phyloP scores from a whole-genome alignment of 208 protist genomes.

The Leishmania tarentolae region DNA sequence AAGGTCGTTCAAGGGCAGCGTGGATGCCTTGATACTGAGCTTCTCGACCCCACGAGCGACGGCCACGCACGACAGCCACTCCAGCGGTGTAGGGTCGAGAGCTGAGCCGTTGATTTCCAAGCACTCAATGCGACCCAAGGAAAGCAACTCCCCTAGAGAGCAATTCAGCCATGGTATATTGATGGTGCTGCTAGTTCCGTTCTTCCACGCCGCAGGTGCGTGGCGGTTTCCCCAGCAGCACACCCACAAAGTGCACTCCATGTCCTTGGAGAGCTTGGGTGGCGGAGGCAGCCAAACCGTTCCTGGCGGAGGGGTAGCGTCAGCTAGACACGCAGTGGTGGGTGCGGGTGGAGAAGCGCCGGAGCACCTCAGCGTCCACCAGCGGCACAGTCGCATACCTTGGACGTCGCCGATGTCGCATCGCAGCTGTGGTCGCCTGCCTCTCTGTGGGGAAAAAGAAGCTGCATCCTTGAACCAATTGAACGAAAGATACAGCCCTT shows the following conservation, averaged over 20 bases:
- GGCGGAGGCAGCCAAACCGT: slow-evolving; percentile 3
- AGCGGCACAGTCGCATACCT: slow-evolving; percentile 17
- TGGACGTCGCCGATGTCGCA: slow-evolving; percentile 21
- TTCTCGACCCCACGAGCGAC: slow-evolving; percentile 10
- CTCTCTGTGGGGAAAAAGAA: background rate
- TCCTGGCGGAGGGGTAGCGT: background rate
- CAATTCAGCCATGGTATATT: slow-evolving; percentile 10
- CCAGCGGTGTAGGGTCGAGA: slow-evolving; percentile 14
- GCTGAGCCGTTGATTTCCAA: slow-evolving; percentile 22
- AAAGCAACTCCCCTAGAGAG: slow-evolving; percentile 32
- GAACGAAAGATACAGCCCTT: slow-evolving; percentile 15
- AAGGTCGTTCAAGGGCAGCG: slow-evolving; percentile 28
- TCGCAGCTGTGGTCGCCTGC: slow-evolving; percentile 4
- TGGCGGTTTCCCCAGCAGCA: slow-evolving; percentile 20
- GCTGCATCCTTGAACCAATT: slow-evolving; percentile 7
- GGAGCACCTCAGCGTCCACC: slow-evolving; percentile 32
- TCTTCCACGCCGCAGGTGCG: slow-evolving; percentile 13
- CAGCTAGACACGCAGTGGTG: background rate
- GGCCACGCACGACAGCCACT: slow-evolving; percentile 20
- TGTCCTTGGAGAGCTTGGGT: slow-evolving; percentile 4
- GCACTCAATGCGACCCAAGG: slow-evolving; percentile 21
- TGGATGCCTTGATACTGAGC: slow-evolving; percentile 20
- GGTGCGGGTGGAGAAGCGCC: background rate
- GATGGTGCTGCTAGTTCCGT: slow-evolving; percentile 3
- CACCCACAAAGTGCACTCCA: slow-evolving; percentile 15